A percentile compares a stretch with the other conserved stretches of the same genome.
phyloP scores from a whole-genome alignment of 2,329 filamentous ascomycete genomes.

The Dichotomopilus funicola region DNA sequence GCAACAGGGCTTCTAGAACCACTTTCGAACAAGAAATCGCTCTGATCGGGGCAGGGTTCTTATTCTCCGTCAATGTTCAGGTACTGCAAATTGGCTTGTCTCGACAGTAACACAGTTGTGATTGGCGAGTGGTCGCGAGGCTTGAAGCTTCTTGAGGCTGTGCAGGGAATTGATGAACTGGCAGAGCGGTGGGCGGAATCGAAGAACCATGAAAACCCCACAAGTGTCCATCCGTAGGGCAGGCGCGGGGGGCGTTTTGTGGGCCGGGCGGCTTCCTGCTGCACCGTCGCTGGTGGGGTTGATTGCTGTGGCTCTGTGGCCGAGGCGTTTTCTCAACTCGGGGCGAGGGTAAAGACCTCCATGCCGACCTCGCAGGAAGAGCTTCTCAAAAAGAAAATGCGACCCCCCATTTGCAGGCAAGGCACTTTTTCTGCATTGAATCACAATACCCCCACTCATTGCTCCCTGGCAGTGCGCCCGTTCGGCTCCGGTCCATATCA shows the following conservation, averaged over 20 bases:
- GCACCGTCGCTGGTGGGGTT: not conserved
- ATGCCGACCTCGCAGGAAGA: not conserved
- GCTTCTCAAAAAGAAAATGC: too few relatives aligned
- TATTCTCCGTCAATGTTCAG: too few relatives aligned
- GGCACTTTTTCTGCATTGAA: too few relatives aligned
- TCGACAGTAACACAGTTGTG: not conserved
- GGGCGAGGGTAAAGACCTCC: not conserved
- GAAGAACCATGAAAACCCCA: not conserved
- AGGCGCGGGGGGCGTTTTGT: too few relatives aligned
- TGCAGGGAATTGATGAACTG: not conserved
- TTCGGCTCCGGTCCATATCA: too few relatives aligned
- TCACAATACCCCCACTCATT: too few relatives aligned
- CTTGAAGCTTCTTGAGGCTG: slow-evolving; percentile 8
- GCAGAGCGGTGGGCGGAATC: slow-evolving; percentile 13
- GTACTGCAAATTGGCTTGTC: too few relatives aligned
- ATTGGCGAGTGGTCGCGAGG: slow-evolving; percentile 5
- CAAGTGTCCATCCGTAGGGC: not conserved
- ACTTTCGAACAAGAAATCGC: too few relatives aligned
- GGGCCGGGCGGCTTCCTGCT: not conserved
- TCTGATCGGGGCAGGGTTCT: too few relatives aligned
- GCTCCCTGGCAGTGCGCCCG: too few relatives aligned
- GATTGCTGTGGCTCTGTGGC: slow-evolving; percentile 2
- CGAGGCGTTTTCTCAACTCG: slow-evolving; percentile 13
- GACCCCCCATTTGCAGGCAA: too few relatives aligned
- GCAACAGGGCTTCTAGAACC: too few relatives aligned